Base-by-base conservation (phyloP, 202 grass and related monocot genomes). In the Musa balbisiana region DNA sequence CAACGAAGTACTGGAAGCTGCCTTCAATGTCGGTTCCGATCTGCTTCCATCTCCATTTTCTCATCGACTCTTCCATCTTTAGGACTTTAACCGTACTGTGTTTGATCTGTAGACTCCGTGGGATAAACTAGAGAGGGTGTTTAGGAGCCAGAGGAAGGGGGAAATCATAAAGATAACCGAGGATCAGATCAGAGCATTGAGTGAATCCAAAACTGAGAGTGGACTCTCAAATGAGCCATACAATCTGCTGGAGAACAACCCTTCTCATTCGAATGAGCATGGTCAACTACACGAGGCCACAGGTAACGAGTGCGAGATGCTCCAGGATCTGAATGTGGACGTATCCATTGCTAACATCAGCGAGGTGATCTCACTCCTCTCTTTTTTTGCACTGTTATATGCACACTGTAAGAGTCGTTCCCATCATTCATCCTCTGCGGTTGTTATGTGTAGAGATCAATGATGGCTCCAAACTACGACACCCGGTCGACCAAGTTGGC, bases 111-210 rank as follows among this genome's bases (percentile, higher is more conserved):
- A 86, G 84, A 76, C 14, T 24, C 69, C 79, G 22, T 69, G 25
- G n/a, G 75, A 64, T 11, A 82, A 60, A 51, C 23, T 86, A 33
- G 79, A 82, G 68, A 86, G 33, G 62, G 11, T 81, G 27, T 78
- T 86, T 21, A 19, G 52, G 4, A 71, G 51, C 19, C 84, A 79
- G 55, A 74, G 68, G 1, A 81, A 81, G 69, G 79, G 79, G 55
- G 79, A 82, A 69, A 79, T 82, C 52, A 68, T 79, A 43, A 82
- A 52, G 23, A 79, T 79, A 51, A 78, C 54, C n/a, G 68, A 86
- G 60, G 74, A 82, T 49, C 84, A 86, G 64, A 82, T 86, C 27
- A 52, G 53, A 69, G 79, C 79, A 3, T 64, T 86, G 64, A 82
- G 60, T 27, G 67, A 86, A 69, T 75, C 70, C 2, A 72, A 22